phyloP scores from a whole-genome alignment of 495 filamentous ascomycete species.

The Paragyromitra xinjiangensis region DNA sequence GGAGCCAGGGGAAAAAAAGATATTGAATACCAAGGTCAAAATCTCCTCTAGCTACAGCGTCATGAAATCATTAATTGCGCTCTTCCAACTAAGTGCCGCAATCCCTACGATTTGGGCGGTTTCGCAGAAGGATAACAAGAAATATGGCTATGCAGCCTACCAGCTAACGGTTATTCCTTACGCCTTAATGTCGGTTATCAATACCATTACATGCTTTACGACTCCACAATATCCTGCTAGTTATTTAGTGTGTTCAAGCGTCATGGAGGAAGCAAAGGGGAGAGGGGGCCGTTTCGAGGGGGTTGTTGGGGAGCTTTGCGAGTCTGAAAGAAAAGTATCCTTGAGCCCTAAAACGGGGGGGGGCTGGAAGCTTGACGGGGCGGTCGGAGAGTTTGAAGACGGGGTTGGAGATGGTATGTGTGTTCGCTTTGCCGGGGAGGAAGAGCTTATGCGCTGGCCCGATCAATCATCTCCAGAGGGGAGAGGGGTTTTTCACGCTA shows the following conservation, averaged over 20 bases:
- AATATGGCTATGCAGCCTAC: slow-evolving; percentile 30
- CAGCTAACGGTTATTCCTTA: slow-evolving; percentile 27
- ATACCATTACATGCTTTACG: slow-evolving; percentile 1
- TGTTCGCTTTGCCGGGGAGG: too few relatives aligned
- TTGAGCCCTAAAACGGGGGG: background rate
- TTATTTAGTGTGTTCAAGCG: slow-evolving; percentile 12
- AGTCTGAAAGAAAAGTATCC: background rate
- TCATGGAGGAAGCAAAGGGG: slow-evolving; percentile 27
- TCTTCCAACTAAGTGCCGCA: slow-evolving; percentile 1
- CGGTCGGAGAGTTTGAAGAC: background rate
- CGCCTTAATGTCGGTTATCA: slow-evolving; percentile 33
- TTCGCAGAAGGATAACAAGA: background rate
- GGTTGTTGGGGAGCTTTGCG: slow-evolving; percentile 13
- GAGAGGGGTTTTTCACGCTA: background rate
- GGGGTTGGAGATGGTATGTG: background rate
- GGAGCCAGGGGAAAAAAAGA: background rate
- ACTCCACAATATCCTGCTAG: slow-evolving; percentile 8
- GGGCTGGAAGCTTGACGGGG: background rate
- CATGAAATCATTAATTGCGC: background rate
- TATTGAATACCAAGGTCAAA: background rate
- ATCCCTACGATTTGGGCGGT: background rate
- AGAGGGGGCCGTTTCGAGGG: slow-evolving; percentile 25
- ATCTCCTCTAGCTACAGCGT: slow-evolving; percentile 8
- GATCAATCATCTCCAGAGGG: background rate
- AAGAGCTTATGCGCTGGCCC: too few relatives aligned